Evolutionary conservation across 2,329 filamentous ascomycete species (phyloP).

Genomic region (Trichoderma pleuroti): DNA sequence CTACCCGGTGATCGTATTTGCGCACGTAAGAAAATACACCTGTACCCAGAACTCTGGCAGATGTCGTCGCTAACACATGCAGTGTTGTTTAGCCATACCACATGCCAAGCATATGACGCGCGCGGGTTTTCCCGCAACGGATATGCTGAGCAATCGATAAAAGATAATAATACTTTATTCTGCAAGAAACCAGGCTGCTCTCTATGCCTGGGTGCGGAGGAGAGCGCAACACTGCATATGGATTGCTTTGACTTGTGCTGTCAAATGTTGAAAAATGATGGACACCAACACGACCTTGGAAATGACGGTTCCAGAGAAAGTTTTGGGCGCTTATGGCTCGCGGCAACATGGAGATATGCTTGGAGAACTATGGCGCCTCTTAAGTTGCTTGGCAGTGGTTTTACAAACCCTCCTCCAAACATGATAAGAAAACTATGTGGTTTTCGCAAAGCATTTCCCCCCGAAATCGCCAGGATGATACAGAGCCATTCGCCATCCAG

Average conservation of each 20-base stretch:
- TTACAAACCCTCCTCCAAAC: not conserved
- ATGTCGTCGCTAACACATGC: not conserved
- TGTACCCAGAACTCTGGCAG: not conserved
- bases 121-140: too few species aligned
- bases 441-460: rapidly evolving
- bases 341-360: not conserved
- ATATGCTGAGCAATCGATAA: too few species aligned
- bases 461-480: not conserved
- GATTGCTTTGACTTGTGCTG: not conserved
- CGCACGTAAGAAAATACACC: not conserved
- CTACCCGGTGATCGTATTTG: not conserved
- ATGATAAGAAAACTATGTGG: not conserved
- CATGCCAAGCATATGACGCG: too few species aligned
- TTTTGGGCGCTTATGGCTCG: not conserved
- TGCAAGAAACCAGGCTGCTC: too few species aligned
- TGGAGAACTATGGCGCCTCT: not conserved
- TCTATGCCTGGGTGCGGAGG: too few species aligned
- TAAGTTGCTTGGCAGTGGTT: not conserved
- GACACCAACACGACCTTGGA: too few species aligned
- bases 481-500: not conserved
- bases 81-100: too few species aligned
- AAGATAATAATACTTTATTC: too few species aligned
- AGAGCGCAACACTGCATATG: too few species aligned
- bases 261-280: not conserved
- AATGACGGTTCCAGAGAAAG: not conserved